Evolutionary conservation across 768 basidiomycete species (phyloP).

Genomic region (Suillus weaverae): DNA sequence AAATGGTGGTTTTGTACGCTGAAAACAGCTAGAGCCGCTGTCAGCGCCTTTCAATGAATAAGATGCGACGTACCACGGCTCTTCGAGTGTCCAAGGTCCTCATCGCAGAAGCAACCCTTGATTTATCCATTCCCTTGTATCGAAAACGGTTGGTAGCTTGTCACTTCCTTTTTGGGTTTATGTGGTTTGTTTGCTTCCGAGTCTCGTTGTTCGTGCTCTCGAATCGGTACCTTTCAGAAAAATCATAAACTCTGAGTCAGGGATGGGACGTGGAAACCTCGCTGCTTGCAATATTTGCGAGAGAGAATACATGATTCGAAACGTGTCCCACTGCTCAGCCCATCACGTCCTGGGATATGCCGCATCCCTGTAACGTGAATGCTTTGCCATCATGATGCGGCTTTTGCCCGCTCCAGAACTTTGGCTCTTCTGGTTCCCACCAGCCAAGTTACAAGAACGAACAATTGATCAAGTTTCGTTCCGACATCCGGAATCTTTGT

Average conservation of each 20-base stretch:
- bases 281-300: neutral
- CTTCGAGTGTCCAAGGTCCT: slow-evolving; percentile 13
- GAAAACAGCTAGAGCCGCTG: neutral
- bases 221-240: neutral
- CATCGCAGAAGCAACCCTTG: neutral
- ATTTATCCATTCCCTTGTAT: slow-evolving; percentile 22
- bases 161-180: slow-evolving; percentile 8
- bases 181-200: slow-evolving; percentile 10
- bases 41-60: neutral
- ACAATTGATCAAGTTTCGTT: neutral
- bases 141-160: slow-evolving; percentile 13
- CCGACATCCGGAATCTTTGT: neutral
- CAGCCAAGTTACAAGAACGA: neutral
- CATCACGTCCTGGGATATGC: neutral
- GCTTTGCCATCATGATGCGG: neutral
- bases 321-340: neutral
- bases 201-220: neutral
- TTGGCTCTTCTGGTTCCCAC: neutral
- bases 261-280: neutral
- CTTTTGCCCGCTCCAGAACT: neutral
- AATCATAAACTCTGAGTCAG: neutral
- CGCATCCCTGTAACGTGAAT: neutral
- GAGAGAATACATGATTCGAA: neutral
- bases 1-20: neutral
- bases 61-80: neutral